Evolutionary conservation across 306 rosid species (phyloP).

Genomic region (Sphenostylis stenocarpa): DNA sequence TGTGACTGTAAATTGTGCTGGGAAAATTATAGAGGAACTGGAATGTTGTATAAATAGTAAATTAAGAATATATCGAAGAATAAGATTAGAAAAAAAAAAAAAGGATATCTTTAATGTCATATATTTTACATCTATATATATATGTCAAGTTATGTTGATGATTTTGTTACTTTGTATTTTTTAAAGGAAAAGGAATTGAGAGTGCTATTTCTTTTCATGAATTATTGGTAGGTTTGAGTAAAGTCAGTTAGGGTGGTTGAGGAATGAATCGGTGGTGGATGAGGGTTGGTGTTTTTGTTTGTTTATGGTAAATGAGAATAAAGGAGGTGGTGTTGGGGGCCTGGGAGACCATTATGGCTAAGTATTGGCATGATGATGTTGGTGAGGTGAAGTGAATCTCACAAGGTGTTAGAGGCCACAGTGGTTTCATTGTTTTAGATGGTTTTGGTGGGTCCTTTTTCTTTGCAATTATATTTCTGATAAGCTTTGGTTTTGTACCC

Average conservation of each 20-base stretch:
- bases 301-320: constrained; percentile 19
- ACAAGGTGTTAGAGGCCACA: background rate
- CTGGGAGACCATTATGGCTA: constrained; percentile 34
- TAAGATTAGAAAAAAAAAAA: background rate
- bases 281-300: background rate
- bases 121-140: background rate
- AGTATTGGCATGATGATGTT: constrained; percentile 33
- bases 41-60: constrained; percentile 10
- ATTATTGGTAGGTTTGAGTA: background rate
- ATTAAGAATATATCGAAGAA: constrained; percentile 15
- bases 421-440: background rate
- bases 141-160: background rate
- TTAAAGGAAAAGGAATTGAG: background rate
- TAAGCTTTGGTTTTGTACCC: constrained; percentile 14
- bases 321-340: constrained; percentile 28
- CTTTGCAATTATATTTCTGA: constrained; percentile 33
- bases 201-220: background rate
- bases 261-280: background rate
- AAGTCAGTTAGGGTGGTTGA: constrained; percentile 8
- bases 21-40: background rate
- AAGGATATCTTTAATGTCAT: background rate
- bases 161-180: background rate
- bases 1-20: constrained; percentile 57
- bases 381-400: constrained; percentile 37
- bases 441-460: constrained; percentile 27